Evolutionary conservation across 768 basidiomycete species (phyloP).

Genomic region (Mycena galericulata): DNA sequence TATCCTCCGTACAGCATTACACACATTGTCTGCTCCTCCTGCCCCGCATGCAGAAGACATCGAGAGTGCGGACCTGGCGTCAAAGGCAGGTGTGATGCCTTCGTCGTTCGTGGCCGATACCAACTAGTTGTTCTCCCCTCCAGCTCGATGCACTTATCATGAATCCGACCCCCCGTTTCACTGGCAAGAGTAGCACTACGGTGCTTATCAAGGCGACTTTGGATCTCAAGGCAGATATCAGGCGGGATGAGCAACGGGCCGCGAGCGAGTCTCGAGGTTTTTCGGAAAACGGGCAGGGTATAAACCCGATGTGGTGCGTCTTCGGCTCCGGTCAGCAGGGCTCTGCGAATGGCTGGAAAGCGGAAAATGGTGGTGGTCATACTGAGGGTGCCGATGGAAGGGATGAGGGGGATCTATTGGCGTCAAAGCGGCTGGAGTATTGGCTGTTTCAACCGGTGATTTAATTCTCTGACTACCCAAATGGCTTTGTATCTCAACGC

Average conservation of each 20-base stretch:
- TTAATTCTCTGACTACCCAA: no score
- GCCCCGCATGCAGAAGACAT: slow-evolving; percentile 3
- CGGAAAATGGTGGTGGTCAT: no score
- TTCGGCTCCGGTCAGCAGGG: no score
- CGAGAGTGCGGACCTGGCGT: neutral
- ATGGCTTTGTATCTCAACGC: no score
- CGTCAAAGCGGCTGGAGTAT: slow-evolving; percentile 32
- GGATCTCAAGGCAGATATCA: slow-evolving; percentile 62
- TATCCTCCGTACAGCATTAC: slow-evolving; percentile 1
- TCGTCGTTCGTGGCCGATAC: neutral
- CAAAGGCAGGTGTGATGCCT: neutral
- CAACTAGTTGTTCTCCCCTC: neutral
- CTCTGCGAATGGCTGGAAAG: no score
- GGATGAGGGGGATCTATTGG: slow-evolving; percentile 46
- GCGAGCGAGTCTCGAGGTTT: no score
- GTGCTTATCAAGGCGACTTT: slow-evolving; percentile 68
- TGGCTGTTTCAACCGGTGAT: slow-evolving; percentile 40
- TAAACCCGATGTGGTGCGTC: no score
- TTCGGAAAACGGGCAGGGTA: no score
- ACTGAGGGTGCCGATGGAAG: neutral
- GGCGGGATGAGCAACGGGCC: slow-evolving; percentile 1
- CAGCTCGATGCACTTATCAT: neutral
- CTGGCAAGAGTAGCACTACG: slow-evolving; percentile 67
- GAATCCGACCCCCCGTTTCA: slow-evolving; percentile 49
- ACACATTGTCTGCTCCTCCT: neutral